Evolutionary conservation across 768 basidiomycete species (phyloP).

Genomic region (Fomitopsis serialis): DNA sequence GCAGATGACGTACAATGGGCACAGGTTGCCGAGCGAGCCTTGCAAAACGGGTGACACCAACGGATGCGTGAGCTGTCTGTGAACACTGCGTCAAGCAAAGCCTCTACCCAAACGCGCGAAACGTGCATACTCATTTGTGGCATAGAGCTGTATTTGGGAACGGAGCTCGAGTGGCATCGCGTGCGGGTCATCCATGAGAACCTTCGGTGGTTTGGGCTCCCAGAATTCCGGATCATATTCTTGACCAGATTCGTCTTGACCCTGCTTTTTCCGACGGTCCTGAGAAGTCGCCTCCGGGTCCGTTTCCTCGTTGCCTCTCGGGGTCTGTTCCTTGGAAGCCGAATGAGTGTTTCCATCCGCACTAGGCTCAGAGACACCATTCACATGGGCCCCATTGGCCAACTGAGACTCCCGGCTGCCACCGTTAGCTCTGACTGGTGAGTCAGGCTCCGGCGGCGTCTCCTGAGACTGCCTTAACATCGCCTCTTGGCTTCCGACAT

Average conservation of each 20-base stretch:
- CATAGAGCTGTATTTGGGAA: slow-evolving; percentile 75
- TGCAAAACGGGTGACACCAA: slow-evolving; percentile 69
- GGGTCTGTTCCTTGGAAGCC: no score
- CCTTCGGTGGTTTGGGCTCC: slow-evolving; percentile 54
- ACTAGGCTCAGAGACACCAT: no score
- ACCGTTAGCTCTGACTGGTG: not conserved
- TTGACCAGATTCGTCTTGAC: slow-evolving; percentile 6
- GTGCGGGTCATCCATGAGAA: slow-evolving; percentile 44
- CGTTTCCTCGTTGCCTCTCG: no score
- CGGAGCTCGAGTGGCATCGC: slow-evolving; percentile 41
- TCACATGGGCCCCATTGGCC: no score
- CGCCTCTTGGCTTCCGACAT: slow-evolving; percentile 9
- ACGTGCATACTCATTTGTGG: slow-evolving; percentile 56
- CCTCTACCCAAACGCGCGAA: not conserved
- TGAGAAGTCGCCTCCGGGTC: no score
- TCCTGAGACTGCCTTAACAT: slow-evolving; percentile 10
- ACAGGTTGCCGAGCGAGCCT: slow-evolving; percentile 69
- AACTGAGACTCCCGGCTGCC: not conserved
- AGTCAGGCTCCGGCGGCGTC: not conserved
- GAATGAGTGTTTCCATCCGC: no score
- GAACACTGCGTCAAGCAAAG: not conserved
- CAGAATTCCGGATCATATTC: slow-evolving; percentile 26
- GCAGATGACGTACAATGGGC: slow-evolving; percentile 67
- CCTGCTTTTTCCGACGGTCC: not conserved
- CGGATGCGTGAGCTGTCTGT: slow-evolving; percentile 57